Conservation (phyloP, 495 filamentous ascomycete species). For the Talaromyces nanjingensis region DNA sequence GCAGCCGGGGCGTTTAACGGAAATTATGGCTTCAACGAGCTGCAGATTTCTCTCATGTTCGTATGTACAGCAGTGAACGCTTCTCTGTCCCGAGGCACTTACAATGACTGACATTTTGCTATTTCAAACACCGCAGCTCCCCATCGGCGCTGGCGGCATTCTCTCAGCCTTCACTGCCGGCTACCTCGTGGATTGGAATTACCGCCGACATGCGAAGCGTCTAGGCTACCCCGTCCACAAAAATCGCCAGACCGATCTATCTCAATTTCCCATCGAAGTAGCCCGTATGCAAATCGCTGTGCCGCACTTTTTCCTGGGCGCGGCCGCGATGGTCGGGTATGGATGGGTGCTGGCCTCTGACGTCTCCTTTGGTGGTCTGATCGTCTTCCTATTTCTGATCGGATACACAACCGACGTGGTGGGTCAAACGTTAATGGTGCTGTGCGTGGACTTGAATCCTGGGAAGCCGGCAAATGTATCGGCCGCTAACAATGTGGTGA, state of each 20-base stretch:
- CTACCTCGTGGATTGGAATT: constrained; percentile 50
- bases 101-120: no score
- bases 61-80: no score
- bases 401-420: constrained; percentile 45
- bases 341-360: constrained; percentile 33
- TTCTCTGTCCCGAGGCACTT: no score
- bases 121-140: no score
- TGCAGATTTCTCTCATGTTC: constrained; percentile 24
- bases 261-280: constrained; percentile 56
- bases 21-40: constrained; percentile 39
- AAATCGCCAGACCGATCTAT: constrained; percentile 45
- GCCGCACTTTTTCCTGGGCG: constrained; percentile 36
- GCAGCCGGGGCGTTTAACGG: no score
- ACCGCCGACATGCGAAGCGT: constrained; percentile 41
- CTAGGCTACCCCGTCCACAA: constrained; percentile 42
- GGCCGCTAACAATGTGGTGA: constrained; percentile 59
- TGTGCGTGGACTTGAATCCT: constrained; percentile 59
- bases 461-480: constrained; percentile 50
- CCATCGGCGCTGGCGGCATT: constrained; percentile 48
- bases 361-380: constrained; percentile 37
- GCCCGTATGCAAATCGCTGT: constrained; percentile 51
- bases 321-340: constrained; percentile 40
- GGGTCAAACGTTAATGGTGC: constrained; percentile 28
- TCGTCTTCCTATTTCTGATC: constrained; percentile 50
- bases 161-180: constrained; percentile 50